Percentiles rank a stretch among this genome's conserved stretches.
Conservation (phyloP, 2,329 filamentous ascomycete species). For the Gliomastix tumulicola region DNA sequence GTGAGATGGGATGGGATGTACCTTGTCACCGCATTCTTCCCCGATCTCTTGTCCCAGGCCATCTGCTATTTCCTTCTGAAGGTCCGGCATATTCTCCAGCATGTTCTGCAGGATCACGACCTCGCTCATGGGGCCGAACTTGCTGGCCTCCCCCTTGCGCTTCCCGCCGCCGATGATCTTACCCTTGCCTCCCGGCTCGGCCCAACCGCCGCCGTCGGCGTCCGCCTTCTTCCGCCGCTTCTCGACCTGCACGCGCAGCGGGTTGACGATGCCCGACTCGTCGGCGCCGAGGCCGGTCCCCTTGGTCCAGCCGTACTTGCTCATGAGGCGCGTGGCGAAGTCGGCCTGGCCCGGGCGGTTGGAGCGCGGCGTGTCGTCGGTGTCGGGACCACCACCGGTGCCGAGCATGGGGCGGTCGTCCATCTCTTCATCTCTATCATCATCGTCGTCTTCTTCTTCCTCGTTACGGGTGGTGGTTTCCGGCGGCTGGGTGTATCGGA, state of each 20-base stretch:
- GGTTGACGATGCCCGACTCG: slow-evolving; percentile 75
- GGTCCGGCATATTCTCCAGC: slow-evolving; percentile 72
- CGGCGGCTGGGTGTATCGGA: slow-evolving; percentile 63
- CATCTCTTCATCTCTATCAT: slow-evolving; percentile 31
- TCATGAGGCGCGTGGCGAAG: slow-evolving; percentile 83
- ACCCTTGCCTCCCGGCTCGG: slow-evolving; percentile 60
- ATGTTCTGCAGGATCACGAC: slow-evolving; percentile 81
- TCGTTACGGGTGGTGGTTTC: slow-evolving; percentile 9
- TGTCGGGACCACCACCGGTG: slow-evolving; percentile 12
- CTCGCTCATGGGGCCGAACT: slow-evolving; percentile 68
- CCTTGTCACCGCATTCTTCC: slow-evolving; percentile 81
- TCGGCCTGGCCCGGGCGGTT: slow-evolving; percentile 71
- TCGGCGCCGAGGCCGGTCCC: slow-evolving; percentile 81
- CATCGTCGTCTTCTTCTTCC: slow-evolving; percentile 30
- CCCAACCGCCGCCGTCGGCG: slow-evolving; percentile 72
- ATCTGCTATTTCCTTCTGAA: slow-evolving; percentile 69
- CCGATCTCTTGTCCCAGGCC: slow-evolving; percentile 89
- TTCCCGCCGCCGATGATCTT: slow-evolving; percentile 68
- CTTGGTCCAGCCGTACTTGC: slow-evolving; percentile 89
- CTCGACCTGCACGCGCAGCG: slow-evolving; percentile 76
- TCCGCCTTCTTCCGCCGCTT: slow-evolving; percentile 76
- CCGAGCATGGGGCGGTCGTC: neutral
- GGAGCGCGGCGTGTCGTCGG: slow-evolving; percentile 39
- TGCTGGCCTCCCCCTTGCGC: slow-evolving; percentile 29
- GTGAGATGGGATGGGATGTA: too few relatives aligned